These are phyloP conservation scores for Pseudogymnoascus sp. DNA, from an alignment of 2,329 filamentous ascomycete species.

Conservation along the genomic window DNA sequence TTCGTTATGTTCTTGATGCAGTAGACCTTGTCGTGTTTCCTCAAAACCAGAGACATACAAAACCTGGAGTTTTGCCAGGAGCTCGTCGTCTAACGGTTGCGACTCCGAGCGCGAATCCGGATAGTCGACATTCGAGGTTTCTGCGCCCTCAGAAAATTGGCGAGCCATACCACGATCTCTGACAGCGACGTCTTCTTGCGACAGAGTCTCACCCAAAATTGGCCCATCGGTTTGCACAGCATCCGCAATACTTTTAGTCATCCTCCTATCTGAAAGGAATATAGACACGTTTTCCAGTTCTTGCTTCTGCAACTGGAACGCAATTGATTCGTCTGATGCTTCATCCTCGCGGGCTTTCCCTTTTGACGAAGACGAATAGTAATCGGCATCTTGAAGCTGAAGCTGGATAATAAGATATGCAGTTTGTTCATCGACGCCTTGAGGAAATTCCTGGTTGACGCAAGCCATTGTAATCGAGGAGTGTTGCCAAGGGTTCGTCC, in stretches of 20 bases:
- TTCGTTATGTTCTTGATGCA: background rate
- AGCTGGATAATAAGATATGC: constrained; percentile 4
- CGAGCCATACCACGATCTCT: constrained; percentile 8
- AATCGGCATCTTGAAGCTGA: constrained; percentile 9
- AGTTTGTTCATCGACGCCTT: constrained; percentile 7
- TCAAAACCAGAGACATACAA: background rate
- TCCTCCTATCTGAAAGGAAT: constrained; percentile 2
- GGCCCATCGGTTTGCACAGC: constrained; percentile 8
- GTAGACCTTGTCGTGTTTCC: background rate
- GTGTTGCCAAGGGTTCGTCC: background rate
- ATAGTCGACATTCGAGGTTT: background rate
- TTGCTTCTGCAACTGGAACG: constrained; percentile 6
- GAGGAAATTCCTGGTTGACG: background rate
- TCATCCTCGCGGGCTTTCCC: constrained; percentile 8
- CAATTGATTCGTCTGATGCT: constrained; percentile 1
- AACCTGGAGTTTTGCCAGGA: background rate
- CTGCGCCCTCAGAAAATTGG: background rate
- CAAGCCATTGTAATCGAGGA: constrained; percentile 5
- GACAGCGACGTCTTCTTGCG: constrained; percentile 9
- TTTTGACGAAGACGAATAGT: background rate
- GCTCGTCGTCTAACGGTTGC: background rate
- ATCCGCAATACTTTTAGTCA: constrained; percentile 10
- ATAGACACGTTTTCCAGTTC: constrained; percentile 1
- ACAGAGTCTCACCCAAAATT: background rate
- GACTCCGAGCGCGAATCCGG: background rate